Evolutionary conservation across 306 rosid species (phyloP), one percentile per base, ranked within the genome.

Genomic region (Prunus salicina): DNA sequence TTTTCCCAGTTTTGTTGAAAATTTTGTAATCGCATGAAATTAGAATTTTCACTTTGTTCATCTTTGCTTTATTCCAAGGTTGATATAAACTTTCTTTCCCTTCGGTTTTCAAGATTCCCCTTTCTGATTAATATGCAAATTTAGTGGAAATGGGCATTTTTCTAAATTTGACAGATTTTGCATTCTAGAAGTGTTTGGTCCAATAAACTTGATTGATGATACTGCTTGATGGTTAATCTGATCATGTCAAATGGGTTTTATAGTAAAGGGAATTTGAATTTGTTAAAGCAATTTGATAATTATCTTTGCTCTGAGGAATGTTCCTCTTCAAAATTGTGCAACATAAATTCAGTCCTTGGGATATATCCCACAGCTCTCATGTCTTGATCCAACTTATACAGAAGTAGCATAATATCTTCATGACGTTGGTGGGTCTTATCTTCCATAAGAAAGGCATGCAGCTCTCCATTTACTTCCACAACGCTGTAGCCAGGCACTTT

Each of bases 391-490:
- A 85, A 76, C 60, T 62, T 74, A 58, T 78, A 64, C 74, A 87
- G 51, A 51, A 85, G 57, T 18, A 24, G 72, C 63, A 72, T 46
- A 55, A 82, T 87, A 28, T 70, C 74, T 13, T 57, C 19, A 50
- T 76, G 60, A 56, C 72, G 75, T 73, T 69, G 52, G 34, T 80
- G 85, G 45, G 68, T 67, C 9, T 64, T 77, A 78, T 84, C 91
- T 82, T 78, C 87, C 89, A 82, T 85, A 41, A 87, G 65, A 76
- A 87, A 87, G 72, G 79, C 81, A 81, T 82, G 87, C 41, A 78
- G 82, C 72, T 75, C 69, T 14, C 87, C 91, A 32, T 82, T 78
- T 82, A 87, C 86, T 69, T 87, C 87, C 22, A 85, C 81, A 18
- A 74, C 69, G 62, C 87, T 82, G 64, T 69, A 80, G 11, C 84